Evolutionary conservation across 305 asterid genomes (phyloP).

Genomic region (Solanum chacoense): DNA sequence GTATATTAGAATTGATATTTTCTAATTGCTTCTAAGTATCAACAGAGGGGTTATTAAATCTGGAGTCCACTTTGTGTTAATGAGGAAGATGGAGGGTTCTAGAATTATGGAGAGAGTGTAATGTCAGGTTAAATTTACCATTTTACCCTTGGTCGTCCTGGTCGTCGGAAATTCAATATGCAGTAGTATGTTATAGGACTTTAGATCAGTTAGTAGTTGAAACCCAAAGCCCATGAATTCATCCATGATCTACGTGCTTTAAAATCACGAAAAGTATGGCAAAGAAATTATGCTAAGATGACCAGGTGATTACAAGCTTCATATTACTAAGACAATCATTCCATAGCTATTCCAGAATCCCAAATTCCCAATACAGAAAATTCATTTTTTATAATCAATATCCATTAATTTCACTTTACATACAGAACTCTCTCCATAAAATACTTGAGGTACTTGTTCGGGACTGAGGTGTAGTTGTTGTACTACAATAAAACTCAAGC

Average conservation of each 20-base stretch:
- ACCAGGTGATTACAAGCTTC: background rate
- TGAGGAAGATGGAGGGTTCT: no score
- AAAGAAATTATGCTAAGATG: background rate
- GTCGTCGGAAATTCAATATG: background rate
- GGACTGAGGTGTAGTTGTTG: background rate
- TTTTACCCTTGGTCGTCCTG: no score
- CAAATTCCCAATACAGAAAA: background rate
- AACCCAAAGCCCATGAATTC: background rate
- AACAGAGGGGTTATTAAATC: no score
- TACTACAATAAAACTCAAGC: background rate
- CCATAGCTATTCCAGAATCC: background rate
- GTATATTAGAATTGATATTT: no score
- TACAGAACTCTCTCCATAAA: background rate
- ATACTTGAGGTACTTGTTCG: background rate
- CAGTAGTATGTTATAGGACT: background rate
- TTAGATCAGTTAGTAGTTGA: background rate
- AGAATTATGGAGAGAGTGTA: no score
- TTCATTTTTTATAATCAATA: background rate
- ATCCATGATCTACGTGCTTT: background rate
- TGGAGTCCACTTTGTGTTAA: no score
- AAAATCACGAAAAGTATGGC: background rate
- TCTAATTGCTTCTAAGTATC: no score
- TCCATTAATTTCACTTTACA: background rate
- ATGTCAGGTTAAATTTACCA: no score
- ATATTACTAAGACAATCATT: background rate